phyloP scores from a whole-genome alignment of 164 flowering plant genomes.

The Aristolochia fimbriata region DNA sequence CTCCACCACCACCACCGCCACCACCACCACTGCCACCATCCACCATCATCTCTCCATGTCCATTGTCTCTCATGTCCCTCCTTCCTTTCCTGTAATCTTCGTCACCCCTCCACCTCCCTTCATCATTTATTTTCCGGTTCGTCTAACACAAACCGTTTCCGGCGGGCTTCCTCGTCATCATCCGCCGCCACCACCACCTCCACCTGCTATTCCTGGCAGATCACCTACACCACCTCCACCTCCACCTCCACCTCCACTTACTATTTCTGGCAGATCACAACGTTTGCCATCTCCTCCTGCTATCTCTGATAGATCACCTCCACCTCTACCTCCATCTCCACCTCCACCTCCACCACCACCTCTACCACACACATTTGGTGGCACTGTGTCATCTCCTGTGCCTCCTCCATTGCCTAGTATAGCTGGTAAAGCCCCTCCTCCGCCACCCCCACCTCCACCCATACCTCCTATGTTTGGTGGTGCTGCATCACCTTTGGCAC shows the following conservation, averaged over 20 bases:
- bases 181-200: constrained; percentile 4
- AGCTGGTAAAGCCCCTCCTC: not conserved
- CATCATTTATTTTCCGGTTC: not conserved
- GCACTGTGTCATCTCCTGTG: constrained; percentile 15
- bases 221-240: constrained; percentile 10
- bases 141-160: too few species aligned
- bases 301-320: constrained; percentile 1
- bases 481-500: not conserved
- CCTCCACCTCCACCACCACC: constrained; percentile 17
- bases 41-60: too few species aligned
- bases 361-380: not conserved
- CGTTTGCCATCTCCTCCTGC: constrained; percentile 15
- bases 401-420: not conserved
- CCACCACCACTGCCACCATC: too few species aligned
- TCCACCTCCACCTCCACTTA: constrained; percentile 12
- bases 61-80: too few species aligned
- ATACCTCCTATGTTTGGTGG: constrained; percentile 13
- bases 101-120: constrained; percentile 5
- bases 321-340: constrained; percentile 16
- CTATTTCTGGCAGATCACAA: constrained; percentile 3
- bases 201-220: constrained; percentile 1
- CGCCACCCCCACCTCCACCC: constrained; percentile 13
- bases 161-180: too few species aligned
- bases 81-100: too few species aligned
- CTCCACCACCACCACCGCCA: constrained; percentile 5